Evolutionary conservation across 2,329 filamentous ascomycete genomes (phyloP).

Genomic region (Trichoderma guizhouense): DNA sequence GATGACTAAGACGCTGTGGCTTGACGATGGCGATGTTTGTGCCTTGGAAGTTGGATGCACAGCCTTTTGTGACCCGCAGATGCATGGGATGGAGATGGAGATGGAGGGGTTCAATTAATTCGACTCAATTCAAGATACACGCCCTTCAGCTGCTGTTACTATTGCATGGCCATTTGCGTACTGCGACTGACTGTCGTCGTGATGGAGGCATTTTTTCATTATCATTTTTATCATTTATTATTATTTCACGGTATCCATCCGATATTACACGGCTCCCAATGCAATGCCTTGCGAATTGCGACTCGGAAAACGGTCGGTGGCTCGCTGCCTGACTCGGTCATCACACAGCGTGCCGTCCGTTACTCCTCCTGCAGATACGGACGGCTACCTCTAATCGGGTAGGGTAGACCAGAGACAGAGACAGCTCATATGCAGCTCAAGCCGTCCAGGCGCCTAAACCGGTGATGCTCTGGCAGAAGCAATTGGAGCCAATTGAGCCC

Average conservation of each 20-base stretch:
- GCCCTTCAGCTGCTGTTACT: neutral
- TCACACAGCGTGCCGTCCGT: neutral
- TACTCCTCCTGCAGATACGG: neutral
- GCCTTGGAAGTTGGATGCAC: constrained; percentile 12
- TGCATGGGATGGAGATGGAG: neutral
- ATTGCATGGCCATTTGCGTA: neutral
- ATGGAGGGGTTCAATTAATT: neutral
- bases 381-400: neutral
- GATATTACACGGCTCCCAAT: neutral
- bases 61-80: neutral
- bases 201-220: neutral
- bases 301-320: neutral
- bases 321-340: constrained; percentile 14
- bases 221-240: neutral
- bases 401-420: neutral
- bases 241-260: neutral
- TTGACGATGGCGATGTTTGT: constrained; percentile 12
- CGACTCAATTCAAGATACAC: neutral
- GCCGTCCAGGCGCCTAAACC: constrained; percentile 7
- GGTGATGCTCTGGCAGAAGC: neutral
- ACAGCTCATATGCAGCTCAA: neutral
- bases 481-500: neutral
- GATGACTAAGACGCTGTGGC: constrained; percentile 18
- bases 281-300: neutral
- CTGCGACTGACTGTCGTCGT: neutral